These are phyloP conservation scores for Rhinocladiella mackenziei DNA, from an alignment of 2,329 filamentous ascomycete genomes.

Conservation along the genomic window DNA sequence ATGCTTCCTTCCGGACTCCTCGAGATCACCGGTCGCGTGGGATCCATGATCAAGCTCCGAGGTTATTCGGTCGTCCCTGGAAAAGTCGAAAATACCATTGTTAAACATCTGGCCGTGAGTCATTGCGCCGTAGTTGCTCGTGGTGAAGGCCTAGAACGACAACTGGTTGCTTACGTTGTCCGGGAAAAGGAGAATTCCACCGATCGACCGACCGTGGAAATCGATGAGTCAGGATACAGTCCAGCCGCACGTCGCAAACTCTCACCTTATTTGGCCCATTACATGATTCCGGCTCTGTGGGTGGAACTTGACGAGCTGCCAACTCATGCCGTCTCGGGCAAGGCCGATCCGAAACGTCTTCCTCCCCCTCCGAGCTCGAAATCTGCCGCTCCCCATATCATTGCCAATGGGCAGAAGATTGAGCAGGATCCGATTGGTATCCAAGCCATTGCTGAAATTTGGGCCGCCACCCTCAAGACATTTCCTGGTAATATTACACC, in stretches of 20 bases:
- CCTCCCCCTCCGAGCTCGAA: conserved; percentile 54
- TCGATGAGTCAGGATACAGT: conserved; percentile 69
- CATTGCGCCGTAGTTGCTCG: conserved; percentile 69
- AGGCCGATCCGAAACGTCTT: conserved; percentile 68
- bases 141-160: conserved; percentile 70
- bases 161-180: conserved; percentile 73
- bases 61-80: conserved; percentile 74
- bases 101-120: conserved; percentile 64
- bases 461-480: conserved; percentile 68
- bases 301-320: conserved; percentile 67
- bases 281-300: conserved; percentile 80
- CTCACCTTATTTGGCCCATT: conserved; percentile 66
- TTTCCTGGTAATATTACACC: conserved; percentile 58
- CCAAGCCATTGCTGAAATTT: conserved; percentile 65
- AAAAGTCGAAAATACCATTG: conserved; percentile 70
- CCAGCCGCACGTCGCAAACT: conserved; percentile 63
- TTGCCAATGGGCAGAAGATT: conserved; percentile 41
- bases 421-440: conserved; percentile 62
- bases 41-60: conserved; percentile 75
- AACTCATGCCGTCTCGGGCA: conserved; percentile 74
- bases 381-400: conserved; percentile 32
- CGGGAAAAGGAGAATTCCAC: conserved; percentile 57
- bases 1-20: conserved; percentile 64
- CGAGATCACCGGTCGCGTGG: conserved; percentile 72
- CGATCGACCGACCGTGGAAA: conserved; percentile 59